Conservation (phyloP, 148 eudicot species). For the Rhododendron ovatum region DNA sequence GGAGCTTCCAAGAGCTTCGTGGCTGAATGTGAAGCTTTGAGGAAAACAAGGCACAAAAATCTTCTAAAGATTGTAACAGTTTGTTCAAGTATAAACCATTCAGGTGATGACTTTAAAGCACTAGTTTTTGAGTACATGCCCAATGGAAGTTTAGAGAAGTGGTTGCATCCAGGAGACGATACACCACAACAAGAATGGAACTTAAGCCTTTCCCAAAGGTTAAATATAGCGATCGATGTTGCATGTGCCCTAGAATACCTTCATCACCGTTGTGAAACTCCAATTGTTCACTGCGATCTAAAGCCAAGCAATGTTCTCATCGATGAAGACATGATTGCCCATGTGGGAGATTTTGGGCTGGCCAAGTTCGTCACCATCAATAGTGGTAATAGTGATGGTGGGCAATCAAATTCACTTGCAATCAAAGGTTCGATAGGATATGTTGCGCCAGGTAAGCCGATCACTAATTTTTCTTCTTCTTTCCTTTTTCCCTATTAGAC, state of each 20-base stretch:
- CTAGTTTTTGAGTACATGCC: background rate
- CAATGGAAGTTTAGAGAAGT: conserved; percentile 1
- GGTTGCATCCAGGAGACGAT: background rate
- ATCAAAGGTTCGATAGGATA: no score
- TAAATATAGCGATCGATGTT: background rate
- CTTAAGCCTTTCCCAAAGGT: background rate
- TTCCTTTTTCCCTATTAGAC: background rate
- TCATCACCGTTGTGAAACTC: background rate
- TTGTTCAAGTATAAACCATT: background rate
- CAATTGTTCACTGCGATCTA: background rate
- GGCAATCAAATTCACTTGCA: no score
- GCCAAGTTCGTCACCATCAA: no score
- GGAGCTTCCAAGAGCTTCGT: conserved; percentile 7
- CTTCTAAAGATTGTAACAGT: background rate
- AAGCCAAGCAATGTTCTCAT: no score
- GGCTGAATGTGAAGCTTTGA: conserved; percentile 3
- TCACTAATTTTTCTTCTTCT: background rate
- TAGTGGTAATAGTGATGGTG: no score
- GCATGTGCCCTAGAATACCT: background rate
- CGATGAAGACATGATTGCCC: conserved; percentile 1
- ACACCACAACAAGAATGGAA: background rate
- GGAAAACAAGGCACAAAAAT: background rate
- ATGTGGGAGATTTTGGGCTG: background rate
- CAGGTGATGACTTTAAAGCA: conserved; percentile 10
- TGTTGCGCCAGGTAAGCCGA: no score